phyloP scores from a whole-genome alignment of 345 rosid genomes.

The Eucalyptus viminalis region DNA sequence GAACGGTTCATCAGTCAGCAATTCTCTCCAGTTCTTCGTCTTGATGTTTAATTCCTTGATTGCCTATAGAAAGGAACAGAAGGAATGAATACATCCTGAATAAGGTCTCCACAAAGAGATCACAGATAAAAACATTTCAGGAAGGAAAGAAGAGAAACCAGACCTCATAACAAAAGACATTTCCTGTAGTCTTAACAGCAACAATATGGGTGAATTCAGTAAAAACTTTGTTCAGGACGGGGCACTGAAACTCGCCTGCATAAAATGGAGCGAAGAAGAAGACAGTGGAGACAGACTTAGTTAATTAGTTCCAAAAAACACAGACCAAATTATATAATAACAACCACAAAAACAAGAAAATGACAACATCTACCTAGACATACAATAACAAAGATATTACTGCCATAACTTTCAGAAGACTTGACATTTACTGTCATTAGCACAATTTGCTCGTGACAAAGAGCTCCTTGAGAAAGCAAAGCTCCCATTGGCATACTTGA shows the following conservation, averaged over 20 bases:
- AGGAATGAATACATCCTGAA: not conserved
- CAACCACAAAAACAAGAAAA: not conserved
- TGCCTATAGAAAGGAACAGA: slow-evolving; percentile 31
- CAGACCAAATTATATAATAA: not conserved
- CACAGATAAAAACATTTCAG: not conserved
- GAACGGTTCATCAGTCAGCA: slow-evolving; percentile 79
- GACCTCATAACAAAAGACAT: slow-evolving; percentile 89
- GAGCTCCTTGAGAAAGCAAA: not conserved
- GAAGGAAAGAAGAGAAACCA: not conserved
- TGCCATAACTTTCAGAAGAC: not conserved
- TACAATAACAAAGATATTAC: not conserved
- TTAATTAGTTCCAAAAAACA: not conserved
- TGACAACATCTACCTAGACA: not conserved
- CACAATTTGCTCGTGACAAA: not conserved
- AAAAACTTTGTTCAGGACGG: slow-evolving; percentile 86
- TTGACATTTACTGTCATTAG: not conserved
- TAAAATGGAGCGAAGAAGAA: not conserved
- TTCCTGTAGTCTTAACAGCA: slow-evolving; percentile 86
- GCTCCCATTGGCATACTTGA: not conserved
- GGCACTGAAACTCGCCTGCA: slow-evolving; percentile 83
- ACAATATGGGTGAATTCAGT: slow-evolving; percentile 88
- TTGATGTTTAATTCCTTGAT: slow-evolving; percentile 84
- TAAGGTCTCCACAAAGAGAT: not conserved
- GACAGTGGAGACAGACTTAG: not conserved
- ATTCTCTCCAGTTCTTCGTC: slow-evolving; percentile 90